Evolutionary conservation across 805 yeast genomes (phyloP), one percentile per base, ranked within the genome.

Genomic region (Candida pseudofarinosa): DNA sequence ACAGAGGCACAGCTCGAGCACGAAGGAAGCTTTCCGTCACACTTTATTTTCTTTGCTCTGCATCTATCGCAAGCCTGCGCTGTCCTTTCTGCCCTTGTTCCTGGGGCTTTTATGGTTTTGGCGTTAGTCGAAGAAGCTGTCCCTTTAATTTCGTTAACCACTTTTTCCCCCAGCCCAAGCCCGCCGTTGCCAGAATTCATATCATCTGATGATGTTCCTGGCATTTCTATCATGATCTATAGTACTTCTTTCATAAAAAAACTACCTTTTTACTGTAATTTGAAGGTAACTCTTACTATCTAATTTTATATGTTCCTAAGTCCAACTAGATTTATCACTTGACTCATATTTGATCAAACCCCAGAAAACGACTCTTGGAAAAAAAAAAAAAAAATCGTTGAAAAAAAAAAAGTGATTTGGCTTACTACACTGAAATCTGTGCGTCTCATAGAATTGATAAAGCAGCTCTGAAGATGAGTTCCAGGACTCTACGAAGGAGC

Each of bases 1-100:
- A 87, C 93, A 4, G 81, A 74, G 10, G 80, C 81, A 69, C 97
- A 89, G 46, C 85, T 84, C 0, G 91, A 77, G 59, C 97, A 89
- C 7, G 56, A 51, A 3, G 85, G 85, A 45, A 79, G 74, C 43
- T 77, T 75, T 1, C 93, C 93, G 52, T 85, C 91, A 65, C 95
- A 85, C 44, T 81, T 77, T 10, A 84, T 81, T 61, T 86, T 86
- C 56, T 85, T 86, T 38, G 86, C 79, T 39, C 96, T 69, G 56
- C 96, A 89, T 39, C 97, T 66, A 58, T 88, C 96, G 62, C 97
- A 88, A 0, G 96, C 96, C 58, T 88, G 96, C 0, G 96, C 90
- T 2, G 86, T 85, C 43, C 96, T 65, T 44, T 80, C 83, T 0
- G 76, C 70, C 19, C 76, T 71, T 12, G 80, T 67, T 1, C 91